A percentile compares a stretch with the other conserved stretches of the same genome.
These are phyloP conservation scores for Cardiospermum halicacabum DNA, from an alignment of 345 rosid species.

Conservation along the genomic window DNA sequence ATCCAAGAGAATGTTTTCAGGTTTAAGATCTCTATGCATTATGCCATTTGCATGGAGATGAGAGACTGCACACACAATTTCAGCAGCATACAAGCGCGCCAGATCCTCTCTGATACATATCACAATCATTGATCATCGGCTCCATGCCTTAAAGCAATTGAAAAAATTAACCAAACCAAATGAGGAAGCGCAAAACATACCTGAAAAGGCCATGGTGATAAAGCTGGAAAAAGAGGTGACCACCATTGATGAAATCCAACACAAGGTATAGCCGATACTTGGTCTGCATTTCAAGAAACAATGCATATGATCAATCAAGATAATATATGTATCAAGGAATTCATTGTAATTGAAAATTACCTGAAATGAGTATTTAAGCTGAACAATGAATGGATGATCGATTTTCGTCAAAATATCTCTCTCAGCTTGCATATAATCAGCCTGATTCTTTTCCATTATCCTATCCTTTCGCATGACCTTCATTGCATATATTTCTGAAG, in stretches of 20 bases:
- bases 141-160: background rate
- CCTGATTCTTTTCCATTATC: slow-evolving; percentile 90
- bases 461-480: slow-evolving; percentile 97
- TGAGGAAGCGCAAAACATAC: slow-evolving; percentile 25
- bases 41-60: slow-evolving; percentile 95
- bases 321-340: background rate
- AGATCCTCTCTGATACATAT: slow-evolving; percentile 67
- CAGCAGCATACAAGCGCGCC: slow-evolving; percentile 89
- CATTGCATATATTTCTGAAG: slow-evolving; percentile 90
- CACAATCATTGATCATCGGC: slow-evolving; percentile 17
- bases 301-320: background rate
- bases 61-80: slow-evolving; percentile 78
- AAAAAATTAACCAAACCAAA: background rate
- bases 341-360: slow-evolving; percentile 26
- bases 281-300: slow-evolving; percentile 53
- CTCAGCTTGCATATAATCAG: slow-evolving; percentile 93
- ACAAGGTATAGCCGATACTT: slow-evolving; percentile 85
- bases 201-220: slow-evolving; percentile 94
- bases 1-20: slow-evolving; percentile 87
- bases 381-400: slow-evolving; percentile 92
- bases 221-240: slow-evolving; percentile 96
- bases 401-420: slow-evolving; percentile 79
- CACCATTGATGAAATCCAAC: slow-evolving; percentile 91
- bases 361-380: slow-evolving; percentile 84
- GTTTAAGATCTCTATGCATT: slow-evolving; percentile 98